Percentiles rank a stretch among this genome's conserved stretches.
Conservation (phyloP, 805 yeast genomes). For the Kazachstania psychrophila region DNA sequence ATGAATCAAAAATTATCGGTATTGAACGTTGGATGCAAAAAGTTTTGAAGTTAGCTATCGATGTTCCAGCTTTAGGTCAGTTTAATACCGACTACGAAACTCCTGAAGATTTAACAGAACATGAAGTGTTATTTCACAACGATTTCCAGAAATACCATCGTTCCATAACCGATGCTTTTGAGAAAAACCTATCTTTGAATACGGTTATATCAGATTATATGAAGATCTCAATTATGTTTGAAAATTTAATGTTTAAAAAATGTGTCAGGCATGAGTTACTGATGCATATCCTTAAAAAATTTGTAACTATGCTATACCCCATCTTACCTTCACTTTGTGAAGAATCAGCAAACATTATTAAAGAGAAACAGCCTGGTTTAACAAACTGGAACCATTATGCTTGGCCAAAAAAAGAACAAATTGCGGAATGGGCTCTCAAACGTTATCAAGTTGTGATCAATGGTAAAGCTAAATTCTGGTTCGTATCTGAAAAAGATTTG, state of each 20-base stretch:
- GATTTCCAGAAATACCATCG: conserved; percentile 39
- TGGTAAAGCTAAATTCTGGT: conserved; percentile 54
- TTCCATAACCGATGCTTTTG: conserved; percentile 52
- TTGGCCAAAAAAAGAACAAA: conserved; percentile 54
- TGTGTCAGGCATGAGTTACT: conserved; percentile 35
- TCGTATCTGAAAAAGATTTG: conserved; percentile 32
- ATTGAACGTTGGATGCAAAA: conserved; percentile 76
- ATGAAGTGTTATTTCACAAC: conserved; percentile 52
- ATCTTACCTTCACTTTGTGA: conserved; percentile 76
- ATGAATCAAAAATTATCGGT: conserved; percentile 78
- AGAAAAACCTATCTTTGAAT: conserved; percentile 54
- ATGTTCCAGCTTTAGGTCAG: conserved; percentile 3
- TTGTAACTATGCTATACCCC: conserved; percentile 63
- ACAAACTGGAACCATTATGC: conserved; percentile 27
- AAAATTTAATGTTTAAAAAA: conserved; percentile 31
- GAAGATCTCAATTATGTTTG: conserved; percentile 60
- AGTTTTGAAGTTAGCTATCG: conserved; percentile 31
- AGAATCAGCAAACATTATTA: conserved; percentile 60
- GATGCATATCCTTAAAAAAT: conserved; percentile 40
- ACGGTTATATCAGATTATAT: conserved; percentile 83
- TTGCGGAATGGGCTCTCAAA: conserved; percentile 30
- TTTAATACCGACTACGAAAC: conserved; percentile 7
- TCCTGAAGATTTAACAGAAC: conserved; percentile 24
- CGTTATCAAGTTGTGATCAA: conserved; percentile 58
- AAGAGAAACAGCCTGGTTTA: conserved; percentile 9